These are phyloP conservation scores for Penicillium arizonense DNA, from an alignment of 495 filamentous ascomycete species.

Conservation along the genomic window DNA sequence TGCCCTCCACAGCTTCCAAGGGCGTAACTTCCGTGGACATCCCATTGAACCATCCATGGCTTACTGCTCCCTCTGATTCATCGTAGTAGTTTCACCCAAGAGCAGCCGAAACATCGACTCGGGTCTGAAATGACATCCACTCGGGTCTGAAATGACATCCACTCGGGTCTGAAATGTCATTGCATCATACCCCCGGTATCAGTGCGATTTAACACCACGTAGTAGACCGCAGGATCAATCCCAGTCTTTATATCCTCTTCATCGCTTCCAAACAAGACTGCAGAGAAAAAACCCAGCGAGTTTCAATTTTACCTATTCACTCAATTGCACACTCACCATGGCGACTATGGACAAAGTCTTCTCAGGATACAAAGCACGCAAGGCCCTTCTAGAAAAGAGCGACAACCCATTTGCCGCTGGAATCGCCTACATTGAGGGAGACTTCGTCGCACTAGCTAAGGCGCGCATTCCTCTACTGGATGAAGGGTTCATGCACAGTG, in stretches of 20 bases:
- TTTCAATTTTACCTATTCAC: not conserved
- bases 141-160: too few relatives aligned
- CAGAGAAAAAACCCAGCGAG: too few relatives aligned
- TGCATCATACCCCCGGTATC: not conserved
- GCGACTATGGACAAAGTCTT: constrained; percentile 33
- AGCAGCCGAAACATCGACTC: not conserved
- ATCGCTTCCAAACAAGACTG: not conserved
- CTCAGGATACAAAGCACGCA: constrained; percentile 24
- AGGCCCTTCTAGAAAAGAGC: constrained; percentile 21
- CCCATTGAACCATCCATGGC: not conserved
- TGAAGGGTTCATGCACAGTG: constrained; percentile 42
- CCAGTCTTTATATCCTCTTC: not conserved
- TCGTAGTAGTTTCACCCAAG: not conserved
- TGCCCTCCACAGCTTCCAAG: not conserved
- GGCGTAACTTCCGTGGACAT: not conserved
- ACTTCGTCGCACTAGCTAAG: constrained; percentile 26
- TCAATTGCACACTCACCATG: constrained; percentile 12
- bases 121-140: not conserved
- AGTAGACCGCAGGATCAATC: not conserved
- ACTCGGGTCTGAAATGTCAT: too few relatives aligned
- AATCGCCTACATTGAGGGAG: constrained; percentile 35
- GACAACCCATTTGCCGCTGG: constrained; percentile 32
- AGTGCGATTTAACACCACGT: not conserved
- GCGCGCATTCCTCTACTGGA: constrained; percentile 40
- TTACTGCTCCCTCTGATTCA: not conserved